Conservation (phyloP, 2,329 filamentous ascomycete species). For the Talaromyces sp. region DNA sequence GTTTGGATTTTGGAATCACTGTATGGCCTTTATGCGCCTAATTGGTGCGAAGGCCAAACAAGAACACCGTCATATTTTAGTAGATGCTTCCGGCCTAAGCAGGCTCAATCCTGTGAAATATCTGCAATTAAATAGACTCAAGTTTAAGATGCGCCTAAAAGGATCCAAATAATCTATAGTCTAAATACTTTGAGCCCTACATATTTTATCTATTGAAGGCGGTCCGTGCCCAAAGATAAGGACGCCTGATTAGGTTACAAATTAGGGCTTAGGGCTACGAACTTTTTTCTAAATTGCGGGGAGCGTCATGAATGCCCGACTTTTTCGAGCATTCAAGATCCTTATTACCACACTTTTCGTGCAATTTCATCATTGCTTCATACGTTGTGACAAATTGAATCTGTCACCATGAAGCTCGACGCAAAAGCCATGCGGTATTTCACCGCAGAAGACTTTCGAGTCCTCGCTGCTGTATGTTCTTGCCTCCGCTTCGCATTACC, state of each 20-base stretch:
- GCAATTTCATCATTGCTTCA: neutral
- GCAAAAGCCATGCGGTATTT: slow-evolving; percentile 91
- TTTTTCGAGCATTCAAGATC: slow-evolving; percentile 8
- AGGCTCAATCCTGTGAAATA: slow-evolving; percentile 10
- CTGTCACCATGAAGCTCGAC: slow-evolving; percentile 79
- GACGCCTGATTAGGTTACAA: slow-evolving; percentile 23
- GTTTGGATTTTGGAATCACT: slow-evolving; percentile 1
- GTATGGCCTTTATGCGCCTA: neutral
- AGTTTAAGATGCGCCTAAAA: neutral
- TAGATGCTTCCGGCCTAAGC: neutral
- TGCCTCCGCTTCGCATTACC: slow-evolving; percentile 22
- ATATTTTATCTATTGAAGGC: neutral
- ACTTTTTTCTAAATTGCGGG: slow-evolving; percentile 30
- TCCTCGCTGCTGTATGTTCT: slow-evolving; percentile 76
- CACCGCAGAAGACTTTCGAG: slow-evolving; percentile 88
- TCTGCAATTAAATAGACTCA: slow-evolving; percentile 15
- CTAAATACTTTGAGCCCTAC: neutral
- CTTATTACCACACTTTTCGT: neutral
- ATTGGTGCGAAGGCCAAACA: neutral
- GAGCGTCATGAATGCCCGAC: slow-evolving; percentile 14
- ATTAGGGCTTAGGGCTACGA: slow-evolving; percentile 40
- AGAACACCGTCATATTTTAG: neutral
- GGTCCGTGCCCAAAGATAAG: neutral
- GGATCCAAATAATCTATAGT: neutral
- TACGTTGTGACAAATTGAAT: neutral